A percentile compares a stretch with the other conserved stretches of the same genome.
Conservation (phyloP, 2,329 filamentous ascomycete species). For the Colletotrichum camelliae region DNA sequence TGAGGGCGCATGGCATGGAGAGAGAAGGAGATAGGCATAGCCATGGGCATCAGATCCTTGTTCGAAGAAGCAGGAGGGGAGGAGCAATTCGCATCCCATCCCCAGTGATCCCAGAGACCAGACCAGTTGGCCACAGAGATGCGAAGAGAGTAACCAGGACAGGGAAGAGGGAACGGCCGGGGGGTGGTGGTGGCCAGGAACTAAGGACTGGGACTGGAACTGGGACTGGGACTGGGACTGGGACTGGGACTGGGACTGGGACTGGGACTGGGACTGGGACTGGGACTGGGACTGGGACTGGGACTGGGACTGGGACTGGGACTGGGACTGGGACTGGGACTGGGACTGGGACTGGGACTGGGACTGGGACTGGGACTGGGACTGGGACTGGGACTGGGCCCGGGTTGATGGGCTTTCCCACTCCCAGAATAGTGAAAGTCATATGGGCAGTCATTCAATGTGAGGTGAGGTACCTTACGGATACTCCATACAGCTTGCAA, state of each 20-base stretch:
- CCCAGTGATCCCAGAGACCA: background rate
- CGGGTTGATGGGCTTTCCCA: background rate
- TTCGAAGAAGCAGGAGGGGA: background rate
- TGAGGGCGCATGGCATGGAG: slow-evolving; percentile 1
- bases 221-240: background rate
- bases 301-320: background rate
- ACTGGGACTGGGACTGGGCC: background rate
- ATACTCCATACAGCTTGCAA: background rate
- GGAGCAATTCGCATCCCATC: slow-evolving; percentile 2
- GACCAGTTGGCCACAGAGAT: background rate
- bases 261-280: background rate
- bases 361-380: background rate
- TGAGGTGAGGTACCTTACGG: background rate
- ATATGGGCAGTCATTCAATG: background rate
- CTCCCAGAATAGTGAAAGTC: background rate
- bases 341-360: background rate
- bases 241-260: background rate
- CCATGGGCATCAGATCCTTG: slow-evolving; percentile 14
- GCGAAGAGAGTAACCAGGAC: background rate
- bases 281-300: background rate
- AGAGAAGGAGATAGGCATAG: slow-evolving; percentile 2
- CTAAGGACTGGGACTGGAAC: background rate
- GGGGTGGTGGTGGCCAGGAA: background rate
- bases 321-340: background rate
- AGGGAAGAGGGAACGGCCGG: background rate